These are phyloP conservation scores for Kalmusia sp. DNA, from an alignment of 2,329 filamentous ascomycete genomes.

Conservation along the genomic window DNA sequence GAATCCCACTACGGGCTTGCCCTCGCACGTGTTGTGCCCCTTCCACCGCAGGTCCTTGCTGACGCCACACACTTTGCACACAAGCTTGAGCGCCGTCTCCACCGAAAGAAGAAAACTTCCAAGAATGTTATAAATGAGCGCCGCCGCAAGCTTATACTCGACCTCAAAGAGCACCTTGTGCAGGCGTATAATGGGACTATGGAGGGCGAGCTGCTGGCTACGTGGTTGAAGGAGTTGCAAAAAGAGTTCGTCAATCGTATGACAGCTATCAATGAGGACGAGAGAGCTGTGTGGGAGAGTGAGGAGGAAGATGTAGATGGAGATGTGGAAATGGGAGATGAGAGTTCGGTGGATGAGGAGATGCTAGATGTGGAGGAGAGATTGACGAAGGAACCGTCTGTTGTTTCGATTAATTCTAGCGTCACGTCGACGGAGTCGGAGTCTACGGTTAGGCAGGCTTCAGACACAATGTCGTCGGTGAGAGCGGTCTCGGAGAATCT, in stretches of 20 bases:
- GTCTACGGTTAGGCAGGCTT: conserved; percentile 21
- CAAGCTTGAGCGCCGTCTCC: conserved; percentile 64
- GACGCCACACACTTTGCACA: conserved; percentile 72
- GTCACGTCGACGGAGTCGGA: conserved; percentile 21
- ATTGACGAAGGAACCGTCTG: conserved; percentile 15
- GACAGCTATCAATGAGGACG: conserved; percentile 65
- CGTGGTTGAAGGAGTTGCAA: conserved; percentile 72
- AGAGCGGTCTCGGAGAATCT: conserved; percentile 35
- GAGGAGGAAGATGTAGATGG: conserved; percentile 24
- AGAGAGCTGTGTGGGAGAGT: conserved; percentile 14
- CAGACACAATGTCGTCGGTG: conserved; percentile 10
- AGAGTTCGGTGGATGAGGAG: conserved; percentile 11
- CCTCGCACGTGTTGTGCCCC: conserved; percentile 75
- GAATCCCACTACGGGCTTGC: conserved; percentile 84
- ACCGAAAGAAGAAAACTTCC: conserved; percentile 65
- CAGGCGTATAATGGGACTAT: conserved; percentile 72
- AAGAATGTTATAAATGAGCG: conserved; percentile 65
- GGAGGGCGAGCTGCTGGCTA: conserved; percentile 66
- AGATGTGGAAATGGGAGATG: conserved; percentile 19
- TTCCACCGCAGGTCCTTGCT: conserved; percentile 72
- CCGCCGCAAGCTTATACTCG: conserved; percentile 76
- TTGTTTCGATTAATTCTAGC: conserved; percentile 30
- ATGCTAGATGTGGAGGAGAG: conserved; percentile 9
- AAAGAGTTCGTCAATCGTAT: conserved; percentile 77
- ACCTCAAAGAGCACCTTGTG: conserved; percentile 73